Percentiles rank a stretch among this genome's conserved stretches.
Conservation (phyloP, 441 rosid genomes). For the Omphalea diandra region DNA sequence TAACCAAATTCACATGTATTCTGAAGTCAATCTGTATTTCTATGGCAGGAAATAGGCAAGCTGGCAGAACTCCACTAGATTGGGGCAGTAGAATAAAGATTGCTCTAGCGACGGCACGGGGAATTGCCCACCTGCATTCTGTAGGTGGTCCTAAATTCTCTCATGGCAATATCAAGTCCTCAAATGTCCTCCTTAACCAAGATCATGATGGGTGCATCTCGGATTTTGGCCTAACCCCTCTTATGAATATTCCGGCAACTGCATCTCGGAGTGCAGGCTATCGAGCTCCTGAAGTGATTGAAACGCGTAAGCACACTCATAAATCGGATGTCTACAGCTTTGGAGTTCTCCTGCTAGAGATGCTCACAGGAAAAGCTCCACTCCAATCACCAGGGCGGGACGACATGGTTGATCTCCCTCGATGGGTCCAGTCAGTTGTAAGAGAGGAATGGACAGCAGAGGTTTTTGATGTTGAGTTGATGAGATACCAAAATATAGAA, state of each 20-base stretch:
- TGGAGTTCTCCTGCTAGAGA: conserved; percentile 82
- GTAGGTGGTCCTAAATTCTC: conserved; percentile 66
- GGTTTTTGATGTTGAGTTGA: conserved; percentile 78
- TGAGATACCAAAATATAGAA: conserved; percentile 79
- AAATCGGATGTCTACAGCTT: conserved; percentile 87
- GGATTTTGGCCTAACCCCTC: conserved; percentile 71
- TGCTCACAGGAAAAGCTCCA: conserved; percentile 89
- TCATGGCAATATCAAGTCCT: conserved; percentile 88
- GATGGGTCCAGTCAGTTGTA: conserved; percentile 95
- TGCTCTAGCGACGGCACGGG: conserved; percentile 79
- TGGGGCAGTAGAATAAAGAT: conserved; percentile 76
- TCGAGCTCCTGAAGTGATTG: conserved; percentile 87
- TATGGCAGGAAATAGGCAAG: conserved; percentile 61
- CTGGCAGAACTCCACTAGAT: conserved; percentile 57
- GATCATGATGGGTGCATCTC: conserved; percentile 57
- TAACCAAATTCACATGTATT: neutral
- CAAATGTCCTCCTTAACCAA: conserved; percentile 71
- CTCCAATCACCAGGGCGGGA: conserved; percentile 68
- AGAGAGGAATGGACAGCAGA: conserved; percentile 99
- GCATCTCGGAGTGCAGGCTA: conserved; percentile 74
- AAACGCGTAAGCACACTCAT: conserved; percentile 81
- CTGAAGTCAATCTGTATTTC: conserved; percentile 16
- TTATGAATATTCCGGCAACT: conserved; percentile 66
- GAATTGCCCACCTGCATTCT: conserved; percentile 62
- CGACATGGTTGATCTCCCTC: conserved; percentile 75